Base-by-base conservation (phyloP, 495 filamentous ascomycete species). In the Penicillium salamii region DNA sequence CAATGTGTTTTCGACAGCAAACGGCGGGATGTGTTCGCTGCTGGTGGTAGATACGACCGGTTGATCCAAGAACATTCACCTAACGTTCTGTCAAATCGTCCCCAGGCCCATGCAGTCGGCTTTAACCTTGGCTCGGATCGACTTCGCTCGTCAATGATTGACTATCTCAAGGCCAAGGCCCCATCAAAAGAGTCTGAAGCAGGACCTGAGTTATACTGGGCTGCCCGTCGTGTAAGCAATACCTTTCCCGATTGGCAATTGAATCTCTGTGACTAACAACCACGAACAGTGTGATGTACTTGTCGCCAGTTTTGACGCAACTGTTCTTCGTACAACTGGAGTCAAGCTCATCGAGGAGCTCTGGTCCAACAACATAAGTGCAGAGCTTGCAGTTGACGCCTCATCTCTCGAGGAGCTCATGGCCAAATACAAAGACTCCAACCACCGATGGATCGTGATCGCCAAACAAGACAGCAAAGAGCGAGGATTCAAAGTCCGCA, bases 101-200 rank as follows among this genome's bases (percentile, higher is more conserved):
- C 67, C 5, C 71, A 72, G 36, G 66, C 70, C 3, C 89, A 91
- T 57, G 92, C 89, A 8, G 93, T 97, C 31, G 93, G 93, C 3
- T 95, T 97, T 61, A 92, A 92, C 55, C 71, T 98, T 29, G 88
- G 88, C 20, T 96, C 89, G 81, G 91, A 96, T 56, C 82, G 86
- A 52, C 75, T 92, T 11, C 79, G 83, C 46, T 76, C 74, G 5
- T 76, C 79, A 33, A 84, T 91, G 85, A 60, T 77, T 48, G 69
- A 84, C 52, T 75, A 86, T 48, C 77, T 88, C 18, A 85, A 85
- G 42, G 67, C 77, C 3, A 90, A 86, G 55, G 68, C 77, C 2
- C 86, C 82, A 47, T 56, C 85, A 17, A 95, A 89, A 67, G 88
- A 87, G 58, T 51, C 71, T 13, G 74, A 80, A 53, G 46, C 65